Conservation (phyloP, 257 asterid species). For the Knoxia roxburghii region DNA sequence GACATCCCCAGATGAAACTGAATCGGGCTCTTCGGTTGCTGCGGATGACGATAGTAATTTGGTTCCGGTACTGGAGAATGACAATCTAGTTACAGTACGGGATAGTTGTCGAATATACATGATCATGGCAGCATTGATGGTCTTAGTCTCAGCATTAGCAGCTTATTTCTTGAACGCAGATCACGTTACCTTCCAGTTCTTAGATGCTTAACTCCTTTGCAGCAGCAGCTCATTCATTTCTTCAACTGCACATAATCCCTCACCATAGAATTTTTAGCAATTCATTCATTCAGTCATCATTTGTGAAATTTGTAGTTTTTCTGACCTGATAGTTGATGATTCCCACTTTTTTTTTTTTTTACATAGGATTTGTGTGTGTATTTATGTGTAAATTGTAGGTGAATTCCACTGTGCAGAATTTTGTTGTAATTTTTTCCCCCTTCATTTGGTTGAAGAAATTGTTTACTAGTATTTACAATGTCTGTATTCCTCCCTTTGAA, state of each 20-base stretch:
- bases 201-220: constrained; percentile 17
- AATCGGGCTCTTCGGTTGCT: constrained; percentile 17
- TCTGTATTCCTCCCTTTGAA: too few species aligned
- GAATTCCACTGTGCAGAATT: neutral
- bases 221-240: neutral
- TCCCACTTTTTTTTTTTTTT: neutral
- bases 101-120: constrained; percentile 23
- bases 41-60: constrained; percentile 16
- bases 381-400: constrained; percentile 13
- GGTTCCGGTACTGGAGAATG: constrained; percentile 21
- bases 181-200: constrained; percentile 10
- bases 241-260: constrained; percentile 16
- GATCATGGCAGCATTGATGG: constrained; percentile 28
- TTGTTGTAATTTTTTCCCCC: too few species aligned
- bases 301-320: constrained; percentile 5
- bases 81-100: constrained; percentile 17
- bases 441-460: too few species aligned
- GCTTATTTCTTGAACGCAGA: constrained; percentile 30
- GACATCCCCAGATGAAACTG: constrained; percentile 21
- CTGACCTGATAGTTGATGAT: neutral
- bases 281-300: constrained; percentile 9
- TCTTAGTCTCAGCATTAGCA: constrained; percentile 43
- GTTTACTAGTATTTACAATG: too few species aligned
- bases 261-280: constrained; percentile 2
- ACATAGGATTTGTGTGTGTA: constrained; percentile 2